Evolutionary conservation across 2,329 filamentous ascomycete genomes (phyloP).

Genomic region (Metarhizium robertsii): DNA sequence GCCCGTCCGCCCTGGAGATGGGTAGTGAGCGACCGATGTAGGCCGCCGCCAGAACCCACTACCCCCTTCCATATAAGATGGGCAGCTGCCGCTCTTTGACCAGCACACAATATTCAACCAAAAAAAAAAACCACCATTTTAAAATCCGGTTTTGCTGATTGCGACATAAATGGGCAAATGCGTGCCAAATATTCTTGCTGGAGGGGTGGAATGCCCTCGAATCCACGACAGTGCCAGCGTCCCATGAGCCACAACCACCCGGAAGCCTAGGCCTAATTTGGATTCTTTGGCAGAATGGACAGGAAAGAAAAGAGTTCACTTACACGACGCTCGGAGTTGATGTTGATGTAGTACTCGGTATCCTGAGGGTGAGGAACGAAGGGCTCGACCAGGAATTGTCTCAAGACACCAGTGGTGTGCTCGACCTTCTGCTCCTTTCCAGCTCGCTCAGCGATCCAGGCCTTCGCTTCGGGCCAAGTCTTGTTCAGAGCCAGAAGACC

Average conservation of each 20-base stretch:
- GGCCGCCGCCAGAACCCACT: slow-evolving; percentile 1
- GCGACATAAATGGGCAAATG: not conserved
- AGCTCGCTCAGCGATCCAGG: slow-evolving; percentile 87
- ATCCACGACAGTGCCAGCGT: not conserved
- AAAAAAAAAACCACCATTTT: not conserved
- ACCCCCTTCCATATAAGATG: slow-evolving; percentile 7
- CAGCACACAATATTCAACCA: not conserved
- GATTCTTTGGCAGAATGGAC: slow-evolving; percentile 10
- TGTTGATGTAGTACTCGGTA: slow-evolving; percentile 99
- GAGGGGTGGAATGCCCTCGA: not conserved
- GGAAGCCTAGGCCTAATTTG: not conserved
- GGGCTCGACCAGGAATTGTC: slow-evolving; percentile 95
- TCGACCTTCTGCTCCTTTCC: slow-evolving; percentile 91
- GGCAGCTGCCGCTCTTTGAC: slow-evolving; percentile 1
- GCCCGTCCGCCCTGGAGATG: slow-evolving; percentile 18
- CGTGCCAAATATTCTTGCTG: not conserved
- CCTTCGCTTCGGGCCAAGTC: slow-evolving; percentile 87
- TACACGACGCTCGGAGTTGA: slow-evolving; percentile 99
- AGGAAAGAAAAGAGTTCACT: slow-evolving; percentile 33
- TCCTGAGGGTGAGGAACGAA: slow-evolving; percentile 93
- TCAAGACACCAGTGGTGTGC: slow-evolving; percentile 76
- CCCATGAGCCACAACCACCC: not conserved
- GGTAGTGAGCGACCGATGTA: not conserved
- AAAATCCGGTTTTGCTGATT: not conserved
- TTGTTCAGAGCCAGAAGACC: slow-evolving; percentile 95